These are phyloP conservation scores for Hymenoscyphus salicellus DNA, from an alignment of 2,329 filamentous ascomycete species.

Conservation along the genomic window DNA sequence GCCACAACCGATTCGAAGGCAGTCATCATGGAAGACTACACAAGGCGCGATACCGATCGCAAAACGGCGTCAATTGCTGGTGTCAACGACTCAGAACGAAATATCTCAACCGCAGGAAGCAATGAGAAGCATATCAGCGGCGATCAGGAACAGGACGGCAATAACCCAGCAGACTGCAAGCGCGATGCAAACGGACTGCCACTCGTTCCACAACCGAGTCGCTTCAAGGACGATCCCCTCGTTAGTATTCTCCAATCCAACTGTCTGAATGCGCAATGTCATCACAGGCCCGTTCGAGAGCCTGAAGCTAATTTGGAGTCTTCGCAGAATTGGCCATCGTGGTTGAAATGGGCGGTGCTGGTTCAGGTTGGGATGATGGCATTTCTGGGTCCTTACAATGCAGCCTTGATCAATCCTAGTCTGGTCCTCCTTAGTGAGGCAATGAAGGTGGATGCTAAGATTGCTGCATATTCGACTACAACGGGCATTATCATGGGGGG, in stretches of 20 bases:
- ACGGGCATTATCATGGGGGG: constrained; percentile 32
- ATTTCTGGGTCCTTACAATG: constrained; percentile 33
- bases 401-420: constrained; percentile 33
- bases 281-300: not conserved
- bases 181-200: constrained; percentile 19
- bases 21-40: not conserved
- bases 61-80: not conserved
- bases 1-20: not conserved
- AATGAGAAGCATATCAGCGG: not conserved
- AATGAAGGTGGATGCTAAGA: constrained; percentile 26
- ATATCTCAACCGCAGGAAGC: not conserved
- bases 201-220: constrained; percentile 33
- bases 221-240: constrained; percentile 34
- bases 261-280: not conserved
- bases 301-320: not conserved
- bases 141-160: not conserved
- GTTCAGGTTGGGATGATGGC: constrained; percentile 35
- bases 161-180: not conserved
- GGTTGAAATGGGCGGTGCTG: constrained; percentile 36
- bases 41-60: not conserved
- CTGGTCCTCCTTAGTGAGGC: constrained; percentile 29
- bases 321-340: constrained; percentile 33
- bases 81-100: not conserved
- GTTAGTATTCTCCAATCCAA: constrained; percentile 20
- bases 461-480: constrained; percentile 32